Percentiles rank a stretch among this genome's conserved stretches.
Conservation (phyloP, 768 basidiomycete genomes). For the Boletus coccyginus region DNA sequence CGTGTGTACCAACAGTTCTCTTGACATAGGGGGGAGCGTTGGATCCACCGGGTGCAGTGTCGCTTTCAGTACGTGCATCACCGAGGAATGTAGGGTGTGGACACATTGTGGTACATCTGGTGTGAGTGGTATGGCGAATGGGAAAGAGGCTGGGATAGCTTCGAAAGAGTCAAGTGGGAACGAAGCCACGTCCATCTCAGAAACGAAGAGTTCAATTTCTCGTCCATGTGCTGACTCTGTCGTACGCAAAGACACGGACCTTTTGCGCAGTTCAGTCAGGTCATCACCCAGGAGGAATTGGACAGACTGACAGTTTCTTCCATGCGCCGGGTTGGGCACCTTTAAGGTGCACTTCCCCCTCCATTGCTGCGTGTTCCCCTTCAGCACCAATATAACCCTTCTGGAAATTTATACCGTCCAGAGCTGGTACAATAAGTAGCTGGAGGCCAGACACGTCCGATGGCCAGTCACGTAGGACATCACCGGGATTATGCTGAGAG, state of each 20-base stretch:
- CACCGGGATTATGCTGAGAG: conserved; percentile 44
- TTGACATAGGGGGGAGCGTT: conserved; percentile 41
- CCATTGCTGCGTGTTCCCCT: conserved; percentile 77
- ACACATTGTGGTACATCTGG: conserved; percentile 82
- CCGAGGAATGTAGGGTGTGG: conserved; percentile 68
- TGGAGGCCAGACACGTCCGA: conserved; percentile 44
- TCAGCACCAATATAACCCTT: conserved; percentile 84
- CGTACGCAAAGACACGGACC: conserved; percentile 64
- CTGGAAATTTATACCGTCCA: conserved; percentile 75
- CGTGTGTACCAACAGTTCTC: conserved; percentile 66
- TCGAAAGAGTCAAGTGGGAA: conserved; percentile 35
- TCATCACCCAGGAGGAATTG: conserved; percentile 10
- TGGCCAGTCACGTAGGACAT: conserved; percentile 18
- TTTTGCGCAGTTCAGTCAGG: conserved; percentile 28
- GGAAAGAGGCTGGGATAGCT: conserved; percentile 57
- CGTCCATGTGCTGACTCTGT: conserved; percentile 59
- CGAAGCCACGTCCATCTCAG: conserved; percentile 56
- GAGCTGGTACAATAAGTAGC: conserved; percentile 70
- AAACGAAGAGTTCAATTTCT: conserved; percentile 63
- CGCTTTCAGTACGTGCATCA: conserved; percentile 70
- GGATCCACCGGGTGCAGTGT: conserved; percentile 53
- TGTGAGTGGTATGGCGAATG: conserved; percentile 80
- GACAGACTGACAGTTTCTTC: conserved; percentile 63
- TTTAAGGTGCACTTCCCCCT: conserved; percentile 87
- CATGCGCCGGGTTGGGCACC: conserved; percentile 56